Percentiles rank a stretch among this genome's conserved stretches.
Evolutionary conservation across 805 yeast species (phyloP).

Genomic region (Kodamaea leandrae): DNA sequence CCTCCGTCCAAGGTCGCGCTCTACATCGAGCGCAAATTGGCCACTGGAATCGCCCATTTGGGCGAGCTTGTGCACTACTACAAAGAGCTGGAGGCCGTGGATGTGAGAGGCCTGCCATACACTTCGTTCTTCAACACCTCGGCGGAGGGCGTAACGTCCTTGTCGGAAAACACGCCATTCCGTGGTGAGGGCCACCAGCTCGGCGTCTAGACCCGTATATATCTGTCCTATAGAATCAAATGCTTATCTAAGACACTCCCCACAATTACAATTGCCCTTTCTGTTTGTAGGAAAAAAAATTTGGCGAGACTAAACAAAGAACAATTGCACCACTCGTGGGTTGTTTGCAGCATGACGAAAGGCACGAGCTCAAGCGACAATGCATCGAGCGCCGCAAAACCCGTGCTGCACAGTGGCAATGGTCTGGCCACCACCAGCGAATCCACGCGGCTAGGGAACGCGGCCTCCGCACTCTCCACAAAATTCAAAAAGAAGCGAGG

Average conservation of each 20-base stretch:
- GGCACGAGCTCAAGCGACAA: neutral
- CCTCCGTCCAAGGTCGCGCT: conserved; percentile 67
- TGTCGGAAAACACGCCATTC: conserved; percentile 18
- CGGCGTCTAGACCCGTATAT: conserved; percentile 18
- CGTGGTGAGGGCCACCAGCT: conserved; percentile 22
- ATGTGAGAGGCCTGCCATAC: conserved; percentile 37
- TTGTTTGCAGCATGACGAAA: neutral
- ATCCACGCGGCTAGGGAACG: neutral
- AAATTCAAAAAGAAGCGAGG: conserved; percentile 1
- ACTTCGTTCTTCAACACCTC: conserved; percentile 21
- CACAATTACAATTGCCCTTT: no score
- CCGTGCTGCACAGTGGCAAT: neutral
- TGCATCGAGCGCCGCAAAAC: neutral
- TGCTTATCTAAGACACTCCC: no score
- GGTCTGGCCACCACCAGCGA: neutral
- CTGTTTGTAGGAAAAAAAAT: no score
- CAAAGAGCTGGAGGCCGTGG: conserved; percentile 58
- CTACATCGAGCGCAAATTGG: conserved; percentile 59
- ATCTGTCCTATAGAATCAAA: no score
- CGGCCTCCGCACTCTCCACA: neutral
- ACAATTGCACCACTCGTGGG: neutral
- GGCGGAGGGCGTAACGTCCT: neutral
- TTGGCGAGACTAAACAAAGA: conserved; percentile 1
- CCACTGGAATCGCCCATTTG: conserved; percentile 48
- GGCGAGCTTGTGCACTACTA: conserved; percentile 55